Evolutionary conservation across 2,329 filamentous ascomycete genomes (phyloP), one percentile per base, ranked within the genome.

Genomic region (Fusarium tuaranense): DNA sequence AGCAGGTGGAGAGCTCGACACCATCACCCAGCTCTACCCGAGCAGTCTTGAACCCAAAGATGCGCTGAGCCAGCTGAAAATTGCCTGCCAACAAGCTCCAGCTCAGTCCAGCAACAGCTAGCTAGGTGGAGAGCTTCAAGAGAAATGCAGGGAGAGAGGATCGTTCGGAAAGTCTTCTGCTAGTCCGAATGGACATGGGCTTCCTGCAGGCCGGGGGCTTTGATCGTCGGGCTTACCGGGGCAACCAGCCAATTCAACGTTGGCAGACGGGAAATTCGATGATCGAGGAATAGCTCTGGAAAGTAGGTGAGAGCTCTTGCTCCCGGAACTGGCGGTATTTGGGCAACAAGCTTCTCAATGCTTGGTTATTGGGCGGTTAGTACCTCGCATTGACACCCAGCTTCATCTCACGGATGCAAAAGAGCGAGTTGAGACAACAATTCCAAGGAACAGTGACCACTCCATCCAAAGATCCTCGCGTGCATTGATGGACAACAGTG

Each of bases 241-340:
- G 57, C 53, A 59, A 48, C 65, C 34, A 48, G 48, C 36, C 53
- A 67, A 65, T 70, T 63, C 62, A 60, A 73, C 74, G 36, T 66
- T 53, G 44, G 22, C 32, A n/a, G 51, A 48, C 65, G 34, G 65
- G 61, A 39, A 74, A 69, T 72, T 65, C 9, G 51, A 60, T 22
- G 22, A 14, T 44, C 16, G 39, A 57, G 18, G 34, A 57, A 65
- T 59, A 61, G 34, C 39, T 46, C 63, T 74, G 57, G 30, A 60
- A 30, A 27, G 22, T 38, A 22, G 36, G 38, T 51, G 39, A 63
- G 36, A 22, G 38, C 25, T 32, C 20, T 27, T 16, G 25, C 27
- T 46, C 18, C 32, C 25, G 9, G 41, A 55, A 22, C 22, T 25
- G 20, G 48, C 6, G 27, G 48, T 53, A n/a, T 32, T 53, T 53